Evolutionary conservation across 208 protist species (phyloP).

Genomic region (Acanthamoeba culbertsoni): DNA sequence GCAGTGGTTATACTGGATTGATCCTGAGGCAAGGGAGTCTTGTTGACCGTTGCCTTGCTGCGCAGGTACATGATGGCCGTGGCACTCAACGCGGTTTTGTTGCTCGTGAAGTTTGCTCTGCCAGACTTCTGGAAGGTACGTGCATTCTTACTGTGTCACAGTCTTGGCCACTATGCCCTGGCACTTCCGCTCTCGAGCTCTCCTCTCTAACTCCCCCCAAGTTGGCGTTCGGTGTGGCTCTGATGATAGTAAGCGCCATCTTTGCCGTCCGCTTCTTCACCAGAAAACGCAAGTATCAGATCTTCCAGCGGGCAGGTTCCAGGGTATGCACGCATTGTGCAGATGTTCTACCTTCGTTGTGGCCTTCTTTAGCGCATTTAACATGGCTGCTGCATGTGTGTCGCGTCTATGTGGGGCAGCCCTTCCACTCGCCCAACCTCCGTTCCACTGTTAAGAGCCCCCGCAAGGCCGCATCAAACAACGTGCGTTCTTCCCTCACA

Average conservation of each 20-base stretch:
- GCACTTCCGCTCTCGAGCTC: background rate
- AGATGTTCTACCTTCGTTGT: background rate
- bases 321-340: background rate
- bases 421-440: background rate
- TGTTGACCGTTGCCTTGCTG: background rate
- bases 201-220: background rate
- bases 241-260: background rate
- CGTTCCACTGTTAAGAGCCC: background rate
- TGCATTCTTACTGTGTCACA: background rate
- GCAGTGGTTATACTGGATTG: background rate
- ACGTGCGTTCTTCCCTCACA: background rate
- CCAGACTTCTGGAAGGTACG: background rate
- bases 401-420: background rate
- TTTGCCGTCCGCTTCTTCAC: constrained; percentile 14
- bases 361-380: background rate
- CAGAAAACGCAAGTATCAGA: background rate
- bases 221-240: background rate
- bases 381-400: background rate
- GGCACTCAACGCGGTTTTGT: background rate
- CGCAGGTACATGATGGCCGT: background rate
- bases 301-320: background rate
- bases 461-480: background rate
- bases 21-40: background rate
- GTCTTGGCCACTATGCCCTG: too few relatives aligned
- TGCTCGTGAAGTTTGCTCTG: background rate